Percentiles rank a stretch among this genome's conserved stretches.
Conservation (phyloP, 495 filamentous ascomycete genomes). For the Neurospora tetraspora region DNA sequence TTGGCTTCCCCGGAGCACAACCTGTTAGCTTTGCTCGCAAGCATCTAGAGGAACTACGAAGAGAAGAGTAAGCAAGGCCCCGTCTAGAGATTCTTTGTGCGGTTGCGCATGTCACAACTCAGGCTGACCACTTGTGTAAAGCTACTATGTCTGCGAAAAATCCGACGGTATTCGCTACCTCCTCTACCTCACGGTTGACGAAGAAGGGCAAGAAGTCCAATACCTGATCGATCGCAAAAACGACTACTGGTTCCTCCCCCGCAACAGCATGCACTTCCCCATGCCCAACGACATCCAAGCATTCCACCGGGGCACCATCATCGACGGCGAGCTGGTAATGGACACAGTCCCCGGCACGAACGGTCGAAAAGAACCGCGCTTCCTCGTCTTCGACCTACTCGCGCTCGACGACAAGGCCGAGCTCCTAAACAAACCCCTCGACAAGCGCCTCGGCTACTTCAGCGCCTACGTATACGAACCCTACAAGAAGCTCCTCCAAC, state of each 20-base stretch:
- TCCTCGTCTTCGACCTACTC: conserved; percentile 88
- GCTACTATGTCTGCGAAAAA: conserved; percentile 97
- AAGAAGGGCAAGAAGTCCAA: conserved; percentile 43
- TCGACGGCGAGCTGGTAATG: conserved; percentile 89
- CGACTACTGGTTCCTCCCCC: conserved; percentile 68
- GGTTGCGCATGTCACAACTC: neutral
- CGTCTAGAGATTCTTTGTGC: conserved; percentile 1
- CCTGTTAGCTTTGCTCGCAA: conserved; percentile 78
- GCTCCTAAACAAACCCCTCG: conserved; percentile 62
- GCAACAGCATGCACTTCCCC: conserved; percentile 75
- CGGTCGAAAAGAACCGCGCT: conserved; percentile 59
- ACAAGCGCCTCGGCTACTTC: conserved; percentile 84
- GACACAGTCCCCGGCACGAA: conserved; percentile 47
- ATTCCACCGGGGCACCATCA: conserved; percentile 72
- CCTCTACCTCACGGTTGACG: conserved; percentile 64
- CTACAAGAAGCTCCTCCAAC: conserved; percentile 58
- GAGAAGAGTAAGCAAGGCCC: conserved; percentile 48
- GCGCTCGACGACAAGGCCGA: conserved; percentile 66
- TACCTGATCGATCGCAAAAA: conserved; percentile 97
- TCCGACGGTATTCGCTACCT: conserved; percentile 93
- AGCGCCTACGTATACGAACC: conserved; percentile 68
- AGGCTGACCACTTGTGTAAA: conserved; percentile 12
- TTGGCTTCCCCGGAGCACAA: conserved; percentile 82
- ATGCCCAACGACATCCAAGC: conserved; percentile 45
- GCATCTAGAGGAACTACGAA: conserved; percentile 68